These are phyloP conservation scores for Blastocrithidia nonstop DNA, from an alignment of 208 protist species.

Conservation along the genomic window DNA sequence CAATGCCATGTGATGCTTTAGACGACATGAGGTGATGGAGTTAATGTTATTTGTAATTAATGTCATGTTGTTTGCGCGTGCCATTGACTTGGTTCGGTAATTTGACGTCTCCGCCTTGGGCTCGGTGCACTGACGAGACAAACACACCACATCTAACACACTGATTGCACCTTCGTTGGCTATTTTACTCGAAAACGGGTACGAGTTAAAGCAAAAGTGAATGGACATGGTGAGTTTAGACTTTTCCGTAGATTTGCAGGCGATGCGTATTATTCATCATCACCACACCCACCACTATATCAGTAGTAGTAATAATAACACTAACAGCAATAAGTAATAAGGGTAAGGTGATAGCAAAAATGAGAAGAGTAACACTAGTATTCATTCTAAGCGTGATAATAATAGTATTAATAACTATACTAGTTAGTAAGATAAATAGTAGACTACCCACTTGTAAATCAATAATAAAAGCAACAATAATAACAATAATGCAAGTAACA, in stretches of 20 bases:
- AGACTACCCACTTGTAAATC: too few relatives aligned
- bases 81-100: conserved; percentile 56
- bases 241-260: conserved; percentile 36
- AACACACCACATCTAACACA: conserved; percentile 1
- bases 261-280: conserved; percentile 26
- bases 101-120: conserved; percentile 51
- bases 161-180: conserved; percentile 37
- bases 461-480: conserved; percentile 1
- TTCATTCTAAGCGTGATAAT: too few relatives aligned
- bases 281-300: not conserved
- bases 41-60: conserved; percentile 32
- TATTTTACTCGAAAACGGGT: conserved; percentile 50
- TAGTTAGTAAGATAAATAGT: too few relatives aligned
- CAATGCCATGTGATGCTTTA: conserved; percentile 41
- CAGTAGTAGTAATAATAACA: too few relatives aligned
- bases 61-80: conserved; percentile 32
- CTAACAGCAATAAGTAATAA: not conserved
- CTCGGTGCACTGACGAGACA: conserved; percentile 47
- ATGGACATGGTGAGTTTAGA: conserved; percentile 43
- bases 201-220: conserved; percentile 24
- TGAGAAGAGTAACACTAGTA: not conserved
- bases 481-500: not conserved
- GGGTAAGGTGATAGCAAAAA: not conserved
- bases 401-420: too few relatives aligned
- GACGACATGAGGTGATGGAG: conserved; percentile 18